Evolutionary conservation across 1,139 yeast species (phyloP), one percentile per base, ranked within the genome.

Genomic region (Geotrichum restrictum): DNA sequence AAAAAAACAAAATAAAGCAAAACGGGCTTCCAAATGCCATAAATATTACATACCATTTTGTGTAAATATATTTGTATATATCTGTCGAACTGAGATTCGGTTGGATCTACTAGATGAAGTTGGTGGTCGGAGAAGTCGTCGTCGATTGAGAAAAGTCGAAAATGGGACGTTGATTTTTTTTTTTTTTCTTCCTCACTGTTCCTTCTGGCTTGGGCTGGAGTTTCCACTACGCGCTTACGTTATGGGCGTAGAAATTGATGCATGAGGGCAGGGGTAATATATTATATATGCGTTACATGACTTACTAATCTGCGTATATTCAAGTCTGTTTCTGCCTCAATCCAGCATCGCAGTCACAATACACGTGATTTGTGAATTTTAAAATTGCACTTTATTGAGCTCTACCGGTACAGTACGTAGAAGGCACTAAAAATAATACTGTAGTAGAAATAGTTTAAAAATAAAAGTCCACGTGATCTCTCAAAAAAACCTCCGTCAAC

Each of bases 111-210:
- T 29, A 34, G 47, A 48, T 44, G 37, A 24, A 24, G 29, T 24
- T 48, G 37, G 48, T 24, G 27, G 52, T 46, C 52, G 44, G 45
- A 49, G 52, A 38, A 49, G 48, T 49, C 49, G 53, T 49, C 49
- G 49, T 44, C 53, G 31, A 44, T 27, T 41, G 32, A 45, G 51
- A 44, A 38, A 44, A 49, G 45, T 44, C 42, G 42, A 38, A 45
- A 32, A 32, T 36, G 38, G 31, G 19, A 14, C 18, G 16, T 32
- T 11, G 37, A 36, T 44, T 49, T 49, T 49, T 39, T 34, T 44
- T 39, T 21, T 24, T 29, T 13, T 48, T 48, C 44, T 49, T 37
- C 18, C 38, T 21, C 31, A 7, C 31, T 2, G 29, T 2, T 3
- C 13, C 24, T 8, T 13, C 13, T 6, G 6, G 8, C 41, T 24